Base-by-base conservation (phyloP, 371 early-diverging fungal genomes). In the Mucor velutinosus region DNA sequence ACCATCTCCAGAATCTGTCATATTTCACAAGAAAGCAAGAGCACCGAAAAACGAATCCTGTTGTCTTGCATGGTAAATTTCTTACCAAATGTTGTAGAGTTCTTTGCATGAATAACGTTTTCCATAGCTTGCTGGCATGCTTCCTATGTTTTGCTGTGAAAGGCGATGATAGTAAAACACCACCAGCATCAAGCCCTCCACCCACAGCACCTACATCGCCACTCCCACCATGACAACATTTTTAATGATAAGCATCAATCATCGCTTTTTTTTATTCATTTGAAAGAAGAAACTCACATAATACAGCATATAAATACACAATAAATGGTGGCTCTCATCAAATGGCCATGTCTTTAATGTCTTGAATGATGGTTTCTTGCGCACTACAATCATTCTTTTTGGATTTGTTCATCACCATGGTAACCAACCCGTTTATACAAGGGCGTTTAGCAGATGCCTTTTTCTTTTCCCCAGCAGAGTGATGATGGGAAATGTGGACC, bases 1-100 rank as follows among this genome's bases (percentile, higher is more conserved):
- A 37, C 68, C 68, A 11, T 32, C n/a, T 29, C 68, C 68, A 29
- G 68, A 67, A 21, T 47, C 68, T 14, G 68, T 67, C 5, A 33
- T 57, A 23, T 35, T 67, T 29, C 37, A 62, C 7, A 57, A 62
- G n/a, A 57, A 61, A 17, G 14, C 57, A n/a, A 41, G 49, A 37
- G 27, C 23, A 21, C 30, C 66, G 35, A 58, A 47, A 8, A 62
- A 62, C 17, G 58, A 61, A 27, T 62, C 58, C 11, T 67, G 68
- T 27, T 67, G 68, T 58, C 21, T 62, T 21, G 45, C 68, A 62
- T 67, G 68, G 68, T 67, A 60, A 61, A 25, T 47, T 2, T 27
- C 29, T 3, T 21, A 0, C 2, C 14, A 37, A 11, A 37, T 37
- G 37, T 14, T 37, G 4, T 12, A 37, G 7, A 12, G 3, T 19